Base-by-base conservation (phyloP, 768 basidiomycete species). In the Lentinus brumalis region DNA sequence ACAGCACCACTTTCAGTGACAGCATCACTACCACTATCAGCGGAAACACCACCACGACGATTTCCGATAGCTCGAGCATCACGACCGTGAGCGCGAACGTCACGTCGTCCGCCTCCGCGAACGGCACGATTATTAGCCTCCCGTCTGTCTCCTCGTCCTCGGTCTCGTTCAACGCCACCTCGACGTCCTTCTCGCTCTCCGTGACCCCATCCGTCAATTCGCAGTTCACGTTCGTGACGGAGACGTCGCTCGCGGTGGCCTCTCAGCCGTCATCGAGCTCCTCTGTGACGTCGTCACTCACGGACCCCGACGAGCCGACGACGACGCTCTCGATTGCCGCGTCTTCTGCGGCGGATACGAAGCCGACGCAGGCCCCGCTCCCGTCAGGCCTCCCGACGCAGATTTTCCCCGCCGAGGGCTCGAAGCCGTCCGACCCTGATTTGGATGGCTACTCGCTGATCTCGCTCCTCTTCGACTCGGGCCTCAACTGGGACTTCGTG, bases 401-500 rank as follows among this genome's bases (percentile, higher is more conserved):
- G 60, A 91, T 93, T 55, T 84, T 77, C 56, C 84, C 89, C 42
- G 56, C 63, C 2, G 30, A 56, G 44, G 67, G 21, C 55, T 62
- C 56, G 9, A 3, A 61, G 62, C 70, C 52, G 18, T 70, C 52
- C 40, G 62, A 57, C 26, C 66, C 63, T 21, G 75, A 73, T 61
- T 59, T 83, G 32, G 56, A 47, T 14, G 79, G 73, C 0, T 82
- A 76, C 59, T 77, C 79, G 11, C 60, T 86, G 61, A 83, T 94
- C 71, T 88, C 82, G 53, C 67, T 96, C 42, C 67, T 92, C 62
- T 89, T 93, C 73, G 80, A 85, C 56, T 49, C 67, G 4, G 67
- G 60, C 1, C 76, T 95, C 60, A 81, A 81, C 58, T 96, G 94
- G 94, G 18, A 66, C 0, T 92, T 86, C 65, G 89, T 94, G 4